Conservation (phyloP, 495 filamentous ascomycete genomes). For the Aspergillus nanangensis region DNA sequence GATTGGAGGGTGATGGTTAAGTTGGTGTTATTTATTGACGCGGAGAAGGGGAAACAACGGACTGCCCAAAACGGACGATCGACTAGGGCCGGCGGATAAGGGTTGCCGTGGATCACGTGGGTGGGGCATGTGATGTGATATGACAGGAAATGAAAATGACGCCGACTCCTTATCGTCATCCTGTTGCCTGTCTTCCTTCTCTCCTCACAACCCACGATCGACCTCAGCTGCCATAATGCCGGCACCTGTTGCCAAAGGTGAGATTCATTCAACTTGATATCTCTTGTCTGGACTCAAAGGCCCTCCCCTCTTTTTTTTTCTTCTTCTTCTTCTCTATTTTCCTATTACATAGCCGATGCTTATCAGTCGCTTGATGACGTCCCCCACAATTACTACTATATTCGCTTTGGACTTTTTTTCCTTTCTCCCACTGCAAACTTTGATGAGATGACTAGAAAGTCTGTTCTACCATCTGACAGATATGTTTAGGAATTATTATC, state of each 20-base stretch:
- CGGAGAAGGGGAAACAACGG: constrained; percentile 26
- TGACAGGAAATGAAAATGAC: constrained; percentile 3
- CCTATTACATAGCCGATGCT: no score
- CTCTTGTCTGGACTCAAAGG: constrained; percentile 1
- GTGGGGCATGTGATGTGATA: constrained; percentile 6
- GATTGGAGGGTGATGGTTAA: constrained; percentile 11
- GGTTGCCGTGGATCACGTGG: constrained; percentile 30
- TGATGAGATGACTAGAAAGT: no score
- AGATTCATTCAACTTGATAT: constrained; percentile 7
- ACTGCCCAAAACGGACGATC: constrained; percentile 25
- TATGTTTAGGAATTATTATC: constrained; percentile 64
- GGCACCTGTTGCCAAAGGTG: constrained; percentile 52
- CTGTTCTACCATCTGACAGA: neutral
- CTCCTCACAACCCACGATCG: no score
- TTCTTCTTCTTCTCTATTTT: no score
- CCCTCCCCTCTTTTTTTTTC: constrained; percentile 6
- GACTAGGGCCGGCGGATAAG: constrained; percentile 38
- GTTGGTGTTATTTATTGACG: no score
- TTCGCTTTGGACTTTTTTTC: neutral
- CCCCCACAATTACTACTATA: no score
- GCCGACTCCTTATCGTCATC: neutral
- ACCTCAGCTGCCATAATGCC: constrained; percentile 31
- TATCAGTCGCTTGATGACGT: no score
- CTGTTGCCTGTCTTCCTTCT: no score
- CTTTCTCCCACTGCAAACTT: no score